Evolutionary conservation across 78 protist genomes (phyloP), one percentile per base, ranked within the genome.

Genomic region (Protostelium mycophagum): DNA sequence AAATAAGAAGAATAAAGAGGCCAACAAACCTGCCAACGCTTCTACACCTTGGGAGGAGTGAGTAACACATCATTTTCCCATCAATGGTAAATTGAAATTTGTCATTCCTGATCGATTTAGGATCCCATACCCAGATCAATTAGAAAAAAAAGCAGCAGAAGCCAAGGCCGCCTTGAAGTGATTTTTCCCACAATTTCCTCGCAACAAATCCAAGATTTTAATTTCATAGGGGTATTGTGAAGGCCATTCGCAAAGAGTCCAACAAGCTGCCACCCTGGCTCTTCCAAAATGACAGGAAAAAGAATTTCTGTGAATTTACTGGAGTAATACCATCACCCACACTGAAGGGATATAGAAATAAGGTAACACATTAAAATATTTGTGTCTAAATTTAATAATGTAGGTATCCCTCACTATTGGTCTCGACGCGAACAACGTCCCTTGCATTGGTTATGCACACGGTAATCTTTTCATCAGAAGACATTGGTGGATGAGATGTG

Each of bases 401-500:
- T 16, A 92, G 73, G 36, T 83, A 0, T 37, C 51, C 28, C 88
- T 90, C n/a, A 92, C 94, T 28, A 89, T 92, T 31, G 94, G 94
- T 29, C 28, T n/a, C 23, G 38, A 51, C 36, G 37, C 9, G 0
- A 31, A 86, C 34, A 38, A 38, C 34, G 1, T 25, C 29, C 90
- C 94, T 35, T 88, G 91, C 63, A 88, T 92, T 37, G 94, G 94
- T 1, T 92, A 88, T 63, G 91, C 94, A 34, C 39, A 90, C 35
- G 73, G 73, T 51, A 16, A 51, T n/a, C n/a, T n/a, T n/a, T n/a
- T n/a, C n/a, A n/a, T n/a, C n/a, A 51, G 73, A 16, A 51, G 73
- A 51, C 16, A 25, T 51, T 16, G 16, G 31, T 5, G 5, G 73
- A 51, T n/a, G n/a, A n/a, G n/a, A n/a, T n/a, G n/a, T n/a, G n/a